Conservation (phyloP, 805 yeast genomes). For the Yamadazyma endophytica region DNA sequence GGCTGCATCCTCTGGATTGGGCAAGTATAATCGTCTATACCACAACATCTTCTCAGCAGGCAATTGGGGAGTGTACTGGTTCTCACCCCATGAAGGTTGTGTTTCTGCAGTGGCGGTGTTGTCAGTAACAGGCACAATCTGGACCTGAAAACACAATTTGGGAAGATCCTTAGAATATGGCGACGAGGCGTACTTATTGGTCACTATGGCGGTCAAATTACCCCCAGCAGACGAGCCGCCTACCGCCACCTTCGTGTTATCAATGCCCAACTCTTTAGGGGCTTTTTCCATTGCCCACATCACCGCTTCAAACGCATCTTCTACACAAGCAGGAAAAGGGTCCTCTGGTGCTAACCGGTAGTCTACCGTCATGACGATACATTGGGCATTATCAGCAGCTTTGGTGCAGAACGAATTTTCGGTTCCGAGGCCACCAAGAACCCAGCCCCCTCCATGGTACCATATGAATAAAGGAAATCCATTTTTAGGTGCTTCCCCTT, state of each 20-base stretch:
- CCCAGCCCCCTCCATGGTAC: constrained; percentile 48
- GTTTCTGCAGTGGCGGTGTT: constrained; percentile 35
- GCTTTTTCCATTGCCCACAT: constrained; percentile 21
- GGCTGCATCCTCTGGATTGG: constrained; percentile 20
- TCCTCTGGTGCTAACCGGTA: constrained; percentile 48
- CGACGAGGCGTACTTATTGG: constrained; percentile 29
- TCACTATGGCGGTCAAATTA: constrained; percentile 31
- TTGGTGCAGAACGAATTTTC: constrained; percentile 42
- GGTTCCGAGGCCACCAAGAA: constrained; percentile 33
- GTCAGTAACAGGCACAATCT: constrained; percentile 43
- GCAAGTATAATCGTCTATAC: constrained; percentile 40
- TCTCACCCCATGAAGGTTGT: constrained; percentile 34
- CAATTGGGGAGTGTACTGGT: constrained; percentile 37
- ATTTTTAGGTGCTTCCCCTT: constrained; percentile 23
- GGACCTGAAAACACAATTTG: constrained; percentile 32
- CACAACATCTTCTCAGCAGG: constrained; percentile 45
- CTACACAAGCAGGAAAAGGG: constrained; percentile 45
- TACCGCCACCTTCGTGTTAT: constrained; percentile 29
- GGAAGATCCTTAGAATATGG: constrained; percentile 21
- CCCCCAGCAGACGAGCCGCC: constrained; percentile 50
- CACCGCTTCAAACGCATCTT: constrained; percentile 39
- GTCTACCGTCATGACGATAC: constrained; percentile 44
- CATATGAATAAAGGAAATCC: constrained; percentile 38
- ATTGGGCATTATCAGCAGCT: constrained; percentile 29
- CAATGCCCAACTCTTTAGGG: constrained; percentile 17